Evolutionary conservation across 1,139 yeast genomes (phyloP).

Genomic region (Blastobotrys illinoisensis): DNA sequence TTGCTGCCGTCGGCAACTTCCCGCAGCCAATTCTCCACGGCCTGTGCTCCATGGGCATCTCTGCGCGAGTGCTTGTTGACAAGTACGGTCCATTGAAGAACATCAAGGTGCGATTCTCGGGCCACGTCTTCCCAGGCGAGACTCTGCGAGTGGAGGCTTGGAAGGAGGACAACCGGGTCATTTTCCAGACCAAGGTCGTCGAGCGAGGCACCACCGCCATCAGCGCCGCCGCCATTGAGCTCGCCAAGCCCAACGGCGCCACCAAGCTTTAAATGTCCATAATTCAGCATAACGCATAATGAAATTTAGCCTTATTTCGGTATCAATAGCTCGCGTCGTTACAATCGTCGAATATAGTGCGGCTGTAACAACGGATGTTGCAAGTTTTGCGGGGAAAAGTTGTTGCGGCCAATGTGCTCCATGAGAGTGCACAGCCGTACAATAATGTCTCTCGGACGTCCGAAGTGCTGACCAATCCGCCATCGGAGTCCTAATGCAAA

Average conservation of each 20-base stretch:
- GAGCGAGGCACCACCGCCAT: conserved; percentile 78
- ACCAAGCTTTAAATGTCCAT: conserved; percentile 22
- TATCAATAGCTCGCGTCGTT: not conserved
- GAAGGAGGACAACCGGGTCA: conserved; percentile 66
- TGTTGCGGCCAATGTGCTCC: too few relatives aligned
- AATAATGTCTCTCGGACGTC: not conserved
- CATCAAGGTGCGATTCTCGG: conserved; percentile 86
- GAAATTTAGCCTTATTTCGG: not conserved
- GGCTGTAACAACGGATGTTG: too few relatives aligned
- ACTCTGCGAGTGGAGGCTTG: conserved; percentile 77
- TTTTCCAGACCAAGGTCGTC: conserved; percentile 78
- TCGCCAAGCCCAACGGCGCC: conserved; percentile 29
- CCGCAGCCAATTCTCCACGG: conserved; percentile 90
- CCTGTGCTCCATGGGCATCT: conserved; percentile 78
- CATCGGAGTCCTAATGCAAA: not conserved
- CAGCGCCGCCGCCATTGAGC: conserved; percentile 81
- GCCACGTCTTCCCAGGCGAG: conserved; percentile 97
- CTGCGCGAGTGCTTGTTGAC: conserved; percentile 71
- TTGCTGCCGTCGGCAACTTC: conserved; percentile 87
- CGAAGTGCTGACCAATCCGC: not conserved
- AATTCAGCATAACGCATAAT: not conserved
- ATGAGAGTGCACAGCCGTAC: too few relatives aligned
- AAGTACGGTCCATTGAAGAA: conserved; percentile 78
- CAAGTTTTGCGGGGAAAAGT: too few relatives aligned
- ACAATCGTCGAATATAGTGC: too few relatives aligned